Evolutionary conservation across 345 rosid genomes (phyloP), one percentile per base, ranked within the genome.

Genomic region (Brassica juncea): DNA sequence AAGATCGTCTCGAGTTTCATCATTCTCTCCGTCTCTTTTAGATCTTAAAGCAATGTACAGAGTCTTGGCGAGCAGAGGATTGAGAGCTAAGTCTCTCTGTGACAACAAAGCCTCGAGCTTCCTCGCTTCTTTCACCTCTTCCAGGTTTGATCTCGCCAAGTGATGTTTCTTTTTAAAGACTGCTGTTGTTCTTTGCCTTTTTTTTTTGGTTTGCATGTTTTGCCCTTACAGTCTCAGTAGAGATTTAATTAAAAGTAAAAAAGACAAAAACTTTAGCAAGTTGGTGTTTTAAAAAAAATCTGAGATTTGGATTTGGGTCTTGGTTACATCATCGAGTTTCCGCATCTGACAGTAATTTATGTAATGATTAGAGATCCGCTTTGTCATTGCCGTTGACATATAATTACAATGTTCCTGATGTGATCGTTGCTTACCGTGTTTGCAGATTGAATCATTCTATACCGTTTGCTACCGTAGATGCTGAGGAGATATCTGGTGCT

Each of bases 401-500:
- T 68, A 14, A 28, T 11, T 35, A 19, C 21, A 28, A 28, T 28
- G 44, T 8, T 37, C 57, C 19, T 68, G 7, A 68, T 68, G 6
- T 68, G 23, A 25, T 25, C 32, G n/a, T 11, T 8, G 37, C 16
- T 28, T 1, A 2, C 23, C 59, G 59, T 54, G 30, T 42, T 42
- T 42, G 81, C 88, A 91, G 99, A 84, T 87, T 82, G 66, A 82
- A 81, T 59, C 92, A 91, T 82, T 88, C 99, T 3, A 71, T 92
- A 70, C 89, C 97, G 49, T 95, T 93, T 74, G 91, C 96, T 28
- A 95, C 96, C 1, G 84, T 93, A 2, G 94, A 95, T 47, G 97
- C 83, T 1, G 98, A 91, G 66, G 91, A 87, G 69, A 75, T 95
- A 55, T 95, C 98, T 3, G 96, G 96, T 76, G 86, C 97, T 81